phyloP scores from a whole-genome alignment of 805 yeast species.

The Nakazawaea anatomiae region DNA sequence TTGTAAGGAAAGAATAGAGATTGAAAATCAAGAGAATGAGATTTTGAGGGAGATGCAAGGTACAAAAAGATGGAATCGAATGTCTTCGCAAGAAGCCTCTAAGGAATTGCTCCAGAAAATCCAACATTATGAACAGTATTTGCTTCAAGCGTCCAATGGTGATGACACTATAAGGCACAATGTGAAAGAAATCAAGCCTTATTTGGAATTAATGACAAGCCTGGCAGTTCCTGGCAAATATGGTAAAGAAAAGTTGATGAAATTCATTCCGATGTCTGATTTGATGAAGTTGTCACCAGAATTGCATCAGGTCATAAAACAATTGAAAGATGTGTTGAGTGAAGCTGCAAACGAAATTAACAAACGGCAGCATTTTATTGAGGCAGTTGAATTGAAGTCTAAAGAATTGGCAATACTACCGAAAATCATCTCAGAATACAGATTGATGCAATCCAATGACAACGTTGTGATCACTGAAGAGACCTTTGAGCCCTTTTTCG shows the following conservation, averaged over 20 bases:
- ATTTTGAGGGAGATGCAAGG: conserved; percentile 47
- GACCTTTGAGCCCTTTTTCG: conserved; percentile 31
- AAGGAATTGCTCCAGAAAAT: conserved; percentile 32
- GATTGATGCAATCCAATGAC: conserved; percentile 17
- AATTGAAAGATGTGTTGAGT: conserved; percentile 29
- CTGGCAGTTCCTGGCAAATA: conserved; percentile 19
- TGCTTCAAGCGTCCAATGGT: conserved; percentile 54
- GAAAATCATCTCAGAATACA: conserved; percentile 43
- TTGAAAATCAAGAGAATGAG: conserved; percentile 54
- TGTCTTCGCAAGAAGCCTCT: conserved; percentile 39
- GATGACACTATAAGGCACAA: conserved; percentile 48
- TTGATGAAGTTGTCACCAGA: conserved; percentile 29
- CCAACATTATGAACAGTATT: conserved; percentile 38
- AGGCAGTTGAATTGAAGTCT: conserved; percentile 37
- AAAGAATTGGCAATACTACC: conserved; percentile 45
- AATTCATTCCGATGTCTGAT: conserved; percentile 34
- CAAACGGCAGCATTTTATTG: conserved; percentile 33
- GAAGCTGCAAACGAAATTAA: conserved; percentile 25
- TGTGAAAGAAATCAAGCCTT: conserved; percentile 41
- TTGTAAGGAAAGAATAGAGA: conserved; percentile 36
- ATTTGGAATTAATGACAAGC: conserved; percentile 31
- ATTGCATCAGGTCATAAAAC: conserved; percentile 23
- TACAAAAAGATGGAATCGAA: conserved; percentile 46
- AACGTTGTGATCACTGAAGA: conserved; percentile 19
- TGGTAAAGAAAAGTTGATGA: conserved; percentile 27